Conservation (phyloP, 306 rosid species). For the Vigna reflexopilosa region DNA sequence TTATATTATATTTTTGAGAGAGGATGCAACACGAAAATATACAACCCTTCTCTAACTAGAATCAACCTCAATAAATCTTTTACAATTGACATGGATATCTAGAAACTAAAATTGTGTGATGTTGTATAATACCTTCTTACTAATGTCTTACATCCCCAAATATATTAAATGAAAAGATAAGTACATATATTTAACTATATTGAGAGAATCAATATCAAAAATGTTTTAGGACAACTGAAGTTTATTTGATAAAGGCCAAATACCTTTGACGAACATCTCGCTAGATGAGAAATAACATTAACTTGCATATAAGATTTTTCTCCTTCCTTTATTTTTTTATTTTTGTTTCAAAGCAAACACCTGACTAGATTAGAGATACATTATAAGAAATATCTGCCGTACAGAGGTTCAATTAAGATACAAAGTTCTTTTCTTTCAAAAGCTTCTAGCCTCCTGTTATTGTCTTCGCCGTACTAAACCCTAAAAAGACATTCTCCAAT, state of each 20-base stretch:
- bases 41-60: not conserved
- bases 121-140: not conserved
- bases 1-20: not conserved
- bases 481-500: slow-evolving; percentile 37
- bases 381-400: not conserved
- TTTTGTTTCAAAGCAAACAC: not conserved
- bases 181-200: not conserved
- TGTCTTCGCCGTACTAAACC: slow-evolving; percentile 30
- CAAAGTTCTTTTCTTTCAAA: not conserved
- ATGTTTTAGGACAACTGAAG: not conserved
- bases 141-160: too few relatives aligned
- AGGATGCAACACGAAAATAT: not conserved
- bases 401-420: not conserved
- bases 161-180: not conserved
- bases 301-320: not conserved
- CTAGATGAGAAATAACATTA: slow-evolving; percentile 18
- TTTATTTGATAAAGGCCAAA: not conserved
- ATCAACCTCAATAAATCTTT: not conserved
- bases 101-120: not conserved
- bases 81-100: not conserved
- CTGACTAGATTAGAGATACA: not conserved
- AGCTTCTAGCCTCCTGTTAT: slow-evolving; percentile 35
- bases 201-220: not conserved
- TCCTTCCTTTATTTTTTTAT: not conserved
- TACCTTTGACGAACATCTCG: slow-evolving; percentile 3